Evolutionary conservation across 345 rosid species (phyloP).

Genomic region (Aethionema arabicum): DNA sequence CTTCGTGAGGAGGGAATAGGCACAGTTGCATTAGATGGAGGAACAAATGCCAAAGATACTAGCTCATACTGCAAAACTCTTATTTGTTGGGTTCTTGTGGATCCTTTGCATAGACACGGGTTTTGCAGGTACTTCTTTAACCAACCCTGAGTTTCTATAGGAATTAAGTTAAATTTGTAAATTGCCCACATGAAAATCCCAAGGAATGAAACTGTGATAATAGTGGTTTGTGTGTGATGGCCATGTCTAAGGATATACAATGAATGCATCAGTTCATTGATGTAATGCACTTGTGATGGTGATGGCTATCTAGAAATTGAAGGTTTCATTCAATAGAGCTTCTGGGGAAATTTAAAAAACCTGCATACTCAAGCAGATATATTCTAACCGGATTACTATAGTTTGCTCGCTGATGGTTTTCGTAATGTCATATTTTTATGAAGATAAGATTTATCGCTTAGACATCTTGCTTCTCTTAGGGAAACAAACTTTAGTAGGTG

Average conservation of each 20-base stretch:
- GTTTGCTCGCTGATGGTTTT: neutral
- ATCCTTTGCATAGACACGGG: slow-evolving; percentile 85
- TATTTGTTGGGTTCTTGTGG: slow-evolving; percentile 96
- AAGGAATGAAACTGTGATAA: slow-evolving; percentile 1
- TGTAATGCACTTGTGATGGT: neutral
- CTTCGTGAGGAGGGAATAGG: slow-evolving; percentile 71
- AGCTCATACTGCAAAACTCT: slow-evolving; percentile 66
- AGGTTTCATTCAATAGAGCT: neutral
- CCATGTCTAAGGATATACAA: neutral
- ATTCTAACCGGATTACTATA: neutral
- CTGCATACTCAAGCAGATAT: neutral
- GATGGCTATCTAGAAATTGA: slow-evolving; percentile 12
- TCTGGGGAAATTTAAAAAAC: neutral
- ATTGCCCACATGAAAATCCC: neutral
- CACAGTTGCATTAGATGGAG: slow-evolving; percentile 62
- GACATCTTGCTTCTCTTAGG: slow-evolving; percentile 13
- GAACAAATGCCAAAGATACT: slow-evolving; percentile 36
- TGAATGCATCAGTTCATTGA: neutral
- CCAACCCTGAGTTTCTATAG: slow-evolving; percentile 35
- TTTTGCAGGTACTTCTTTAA: slow-evolving; percentile 85
- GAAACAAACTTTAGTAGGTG: slow-evolving; percentile 4
- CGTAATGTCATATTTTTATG: slow-evolving; percentile 2
- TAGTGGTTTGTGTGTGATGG: slow-evolving; percentile 15
- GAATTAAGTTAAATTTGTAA: neutral
- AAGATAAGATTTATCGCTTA: slow-evolving; percentile 10